Percentiles rank a stretch among this genome's conserved stretches.
Evolutionary conservation across 108 stramenopile genomes (phyloP).

Genomic region (Aurantiochytrium sp.): DNA sequence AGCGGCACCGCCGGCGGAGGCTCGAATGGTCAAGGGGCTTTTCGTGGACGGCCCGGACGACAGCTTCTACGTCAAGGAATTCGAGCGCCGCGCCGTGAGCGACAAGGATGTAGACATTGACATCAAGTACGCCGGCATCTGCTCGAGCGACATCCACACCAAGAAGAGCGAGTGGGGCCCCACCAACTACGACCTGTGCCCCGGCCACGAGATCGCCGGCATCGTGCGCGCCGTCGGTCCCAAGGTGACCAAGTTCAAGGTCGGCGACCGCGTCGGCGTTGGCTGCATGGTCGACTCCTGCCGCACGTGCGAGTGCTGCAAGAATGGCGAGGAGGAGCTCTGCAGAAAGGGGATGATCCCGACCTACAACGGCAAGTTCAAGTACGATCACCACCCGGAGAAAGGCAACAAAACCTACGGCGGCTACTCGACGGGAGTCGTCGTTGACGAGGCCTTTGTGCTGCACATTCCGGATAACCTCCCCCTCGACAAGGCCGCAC

Average conservation of each 20-base stretch:
- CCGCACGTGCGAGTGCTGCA: constrained; percentile 53
- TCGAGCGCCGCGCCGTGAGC: constrained; percentile 13
- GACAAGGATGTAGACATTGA: neutral
- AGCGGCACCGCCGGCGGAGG: too few relatives aligned
- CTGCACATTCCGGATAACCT: neutral
- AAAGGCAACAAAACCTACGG: neutral
- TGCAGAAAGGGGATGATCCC: constrained; percentile 36
- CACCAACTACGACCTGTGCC: neutral
- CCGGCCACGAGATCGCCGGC: constrained; percentile 57
- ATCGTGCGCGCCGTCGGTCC: constrained; percentile 50
- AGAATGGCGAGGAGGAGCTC: constrained; percentile 48
- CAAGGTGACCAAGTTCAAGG: constrained; percentile 54
- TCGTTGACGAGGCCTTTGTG: neutral
- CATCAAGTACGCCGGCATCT: constrained; percentile 48
- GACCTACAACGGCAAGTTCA: constrained; percentile 45
- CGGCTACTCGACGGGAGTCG: neutral
- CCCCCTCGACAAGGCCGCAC: constrained; percentile 18
- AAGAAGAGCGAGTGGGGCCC: constrained; percentile 38
- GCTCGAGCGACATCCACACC: constrained; percentile 57
- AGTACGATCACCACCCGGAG: neutral
- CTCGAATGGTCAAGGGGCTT: neutral
- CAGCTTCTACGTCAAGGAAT: neutral
- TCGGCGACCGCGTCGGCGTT: constrained; percentile 66
- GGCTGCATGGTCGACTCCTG: constrained; percentile 66
- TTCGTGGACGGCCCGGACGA: neutral